Evolutionary conservation across 352 stramenopile species (phyloP), one percentile per base, ranked within the genome.

Genomic region (Phytophthora colocasiae): DNA sequence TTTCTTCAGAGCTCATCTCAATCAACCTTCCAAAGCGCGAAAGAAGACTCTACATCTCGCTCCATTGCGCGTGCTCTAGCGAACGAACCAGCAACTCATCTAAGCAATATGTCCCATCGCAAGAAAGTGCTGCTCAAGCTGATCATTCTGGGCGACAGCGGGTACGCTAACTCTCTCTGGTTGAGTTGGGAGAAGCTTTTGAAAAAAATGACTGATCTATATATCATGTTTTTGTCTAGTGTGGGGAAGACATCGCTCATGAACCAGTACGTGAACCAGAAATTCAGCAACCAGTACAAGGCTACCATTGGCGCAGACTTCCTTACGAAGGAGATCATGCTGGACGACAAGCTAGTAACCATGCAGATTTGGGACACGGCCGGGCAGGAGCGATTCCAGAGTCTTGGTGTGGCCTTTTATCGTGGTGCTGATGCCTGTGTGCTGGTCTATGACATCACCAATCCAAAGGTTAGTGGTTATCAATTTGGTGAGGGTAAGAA

Each of bases 291-390:
- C 61, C 97, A 99, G 83, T 99, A 99, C 87, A 99, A 99, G 73
- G 97, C 97, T 19, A 99, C 98, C 5, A 99, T 99, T 76, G 98
- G 98, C 48, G 97, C 98, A 26, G 98, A 99, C 76, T 99, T 99
- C 73, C 83, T 99, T 45, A 98, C 95, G 12, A 99, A 99, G 73
- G 96, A 99, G 73, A 95, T 94, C 51, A 93, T 98, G 75, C 87
- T 98, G 56, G 91, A 99, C 72, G 92, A 98, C 66, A 98, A 98
- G 65, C 75, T 98, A 27, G 95, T 99, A 38, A 99, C 92, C 17
- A 92, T 99, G 75, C 92, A 98, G 90, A 99, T 99, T 71, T 99
- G 98, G 98, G 97, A 99, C 78, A 99, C 98, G 5, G 98, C 98
- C 7, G 98, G 96, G 9, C 96, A 99, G 80, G 98, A 99, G 76